These are phyloP conservation scores for Cercospora nicotianae DNA, from an alignment of 2,329 filamentous ascomycete genomes.

Conservation along the genomic window DNA sequence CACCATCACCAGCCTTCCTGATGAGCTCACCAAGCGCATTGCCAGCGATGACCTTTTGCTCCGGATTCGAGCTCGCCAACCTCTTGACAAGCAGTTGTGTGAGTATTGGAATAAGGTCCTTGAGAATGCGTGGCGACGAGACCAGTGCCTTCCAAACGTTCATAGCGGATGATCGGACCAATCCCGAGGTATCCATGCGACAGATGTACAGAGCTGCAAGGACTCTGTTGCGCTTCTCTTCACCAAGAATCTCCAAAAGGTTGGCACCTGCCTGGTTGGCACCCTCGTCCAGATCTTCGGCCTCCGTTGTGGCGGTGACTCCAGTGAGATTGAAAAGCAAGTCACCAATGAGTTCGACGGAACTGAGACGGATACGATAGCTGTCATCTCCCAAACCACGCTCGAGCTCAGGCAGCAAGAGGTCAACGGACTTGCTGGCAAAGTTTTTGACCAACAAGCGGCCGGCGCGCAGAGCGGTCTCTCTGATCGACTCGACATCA, in stretches of 20 bases:
- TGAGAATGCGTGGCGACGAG: conserved; percentile 84
- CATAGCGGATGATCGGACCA: conserved; percentile 86
- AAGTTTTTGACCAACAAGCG: conserved; percentile 98
- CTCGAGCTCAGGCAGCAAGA: conserved; percentile 91
- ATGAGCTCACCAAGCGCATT: conserved; percentile 96
- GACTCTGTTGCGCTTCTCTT: conserved; percentile 95
- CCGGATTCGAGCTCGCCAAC: conserved; percentile 92
- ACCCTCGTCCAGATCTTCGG: conserved; percentile 76
- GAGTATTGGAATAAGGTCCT: conserved; percentile 91
- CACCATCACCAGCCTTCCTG: conserved; percentile 91
- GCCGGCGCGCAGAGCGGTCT: conserved; percentile 92
- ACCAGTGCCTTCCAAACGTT: conserved; percentile 97
- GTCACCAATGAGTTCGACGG: conserved; percentile 94
- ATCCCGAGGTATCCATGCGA: conserved; percentile 89
- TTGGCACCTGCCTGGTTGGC: conserved; percentile 87
- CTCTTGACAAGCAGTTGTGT: conserved; percentile 93
- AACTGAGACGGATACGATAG: conserved; percentile 96
- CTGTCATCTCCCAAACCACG: conserved; percentile 95
- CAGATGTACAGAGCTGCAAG: conserved; percentile 97
- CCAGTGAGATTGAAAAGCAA: conserved; percentile 96
- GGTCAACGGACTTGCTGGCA: conserved; percentile 87
- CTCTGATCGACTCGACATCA: conserved; percentile 92
- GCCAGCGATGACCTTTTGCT: conserved; percentile 97
- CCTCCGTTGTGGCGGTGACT: conserved; percentile 75
- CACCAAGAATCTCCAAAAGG: conserved; percentile 89